These are phyloP conservation scores for Leavenworthia alabamica DNA, from an alignment of 345 rosid genomes.

Conservation along the genomic window DNA sequence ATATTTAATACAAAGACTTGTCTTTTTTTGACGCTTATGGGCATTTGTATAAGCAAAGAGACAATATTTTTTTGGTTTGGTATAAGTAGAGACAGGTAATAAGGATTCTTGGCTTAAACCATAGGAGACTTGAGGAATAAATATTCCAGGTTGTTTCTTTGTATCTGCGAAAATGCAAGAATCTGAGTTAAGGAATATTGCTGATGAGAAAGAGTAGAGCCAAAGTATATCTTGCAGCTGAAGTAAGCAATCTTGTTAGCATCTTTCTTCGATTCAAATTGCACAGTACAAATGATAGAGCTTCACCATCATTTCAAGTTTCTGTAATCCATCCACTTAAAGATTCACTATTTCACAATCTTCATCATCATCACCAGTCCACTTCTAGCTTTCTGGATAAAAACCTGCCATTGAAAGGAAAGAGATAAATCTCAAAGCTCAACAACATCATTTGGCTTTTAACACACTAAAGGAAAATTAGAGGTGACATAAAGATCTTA, in stretches of 20 bases:
- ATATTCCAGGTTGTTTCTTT: constrained; percentile 26
- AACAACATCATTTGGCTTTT: neutral
- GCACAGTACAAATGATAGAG: constrained; percentile 6
- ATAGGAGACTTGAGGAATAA: constrained; percentile 14
- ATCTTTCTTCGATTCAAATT: constrained; percentile 1
- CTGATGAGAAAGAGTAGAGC: constrained; percentile 27
- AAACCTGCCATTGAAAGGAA: neutral
- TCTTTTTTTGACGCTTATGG: constrained; percentile 10
- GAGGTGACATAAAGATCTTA: neutral
- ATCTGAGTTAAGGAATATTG: constrained; percentile 28
- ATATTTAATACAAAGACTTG: constrained; percentile 18
- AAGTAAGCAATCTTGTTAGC: constrained; percentile 25
- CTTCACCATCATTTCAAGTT: constrained; percentile 5
- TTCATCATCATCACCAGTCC: neutral
- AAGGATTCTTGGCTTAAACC: constrained; percentile 31
- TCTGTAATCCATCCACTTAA: neutral
- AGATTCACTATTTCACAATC: neutral
- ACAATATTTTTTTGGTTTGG: neutral
- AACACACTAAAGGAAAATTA: neutral
- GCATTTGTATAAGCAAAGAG: constrained; percentile 8
- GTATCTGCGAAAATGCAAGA: constrained; percentile 19
- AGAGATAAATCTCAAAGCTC: constrained; percentile 1
- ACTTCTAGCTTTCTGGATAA: neutral
- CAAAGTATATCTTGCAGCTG: constrained; percentile 32
- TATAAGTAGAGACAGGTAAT: constrained; percentile 17